Percentiles rank a stretch among this genome's conserved stretches.
phyloP scores from a whole-genome alignment of 169 alveolate species.

The Perkinsus chesapeaki region DNA sequence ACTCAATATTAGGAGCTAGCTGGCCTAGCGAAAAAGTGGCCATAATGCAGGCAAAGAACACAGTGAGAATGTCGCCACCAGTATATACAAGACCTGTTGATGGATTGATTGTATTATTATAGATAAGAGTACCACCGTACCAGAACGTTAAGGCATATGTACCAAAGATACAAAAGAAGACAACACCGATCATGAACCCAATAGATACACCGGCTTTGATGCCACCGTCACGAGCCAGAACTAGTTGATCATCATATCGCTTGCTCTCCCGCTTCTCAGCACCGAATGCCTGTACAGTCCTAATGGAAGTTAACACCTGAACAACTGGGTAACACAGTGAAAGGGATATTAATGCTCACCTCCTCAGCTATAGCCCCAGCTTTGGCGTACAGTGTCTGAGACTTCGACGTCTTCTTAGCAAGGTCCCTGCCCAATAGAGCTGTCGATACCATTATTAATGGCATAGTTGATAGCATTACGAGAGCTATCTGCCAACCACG shows the following conservation, averaged over 20 bases:
- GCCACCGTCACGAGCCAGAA: constrained; percentile 23
- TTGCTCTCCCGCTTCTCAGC: constrained; percentile 30
- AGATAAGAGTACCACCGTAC: constrained; percentile 39
- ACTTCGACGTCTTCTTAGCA: background rate
- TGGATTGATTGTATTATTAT: background rate
- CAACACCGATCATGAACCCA: constrained; percentile 37
- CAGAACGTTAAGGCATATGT: constrained; percentile 41
- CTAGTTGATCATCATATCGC: constrained; percentile 23
- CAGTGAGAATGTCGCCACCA: constrained; percentile 40
- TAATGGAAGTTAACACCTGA: constrained; percentile 44
- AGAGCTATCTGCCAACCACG: constrained; percentile 39
- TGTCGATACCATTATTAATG: constrained; percentile 20
- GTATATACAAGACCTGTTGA: background rate
- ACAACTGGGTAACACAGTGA: no score
- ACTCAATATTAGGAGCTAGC: constrained; percentile 24
- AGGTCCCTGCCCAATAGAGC: constrained; percentile 20
- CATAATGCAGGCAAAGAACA: constrained; percentile 37
- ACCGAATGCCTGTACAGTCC: constrained; percentile 37
- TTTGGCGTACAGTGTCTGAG: constrained; percentile 22
- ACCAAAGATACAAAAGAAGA: constrained; percentile 22
- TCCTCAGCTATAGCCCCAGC: constrained; percentile 40
- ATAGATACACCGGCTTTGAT: constrained; percentile 29
- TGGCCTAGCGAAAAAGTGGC: constrained; percentile 41
- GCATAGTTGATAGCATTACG: constrained; percentile 27
- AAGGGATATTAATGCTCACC: constrained; percentile 17